Evolutionary conservation across 2,329 filamentous ascomycete genomes (phyloP), one percentile per base, ranked within the genome.

Genomic region (Trichoderma arundinaceum): DNA sequence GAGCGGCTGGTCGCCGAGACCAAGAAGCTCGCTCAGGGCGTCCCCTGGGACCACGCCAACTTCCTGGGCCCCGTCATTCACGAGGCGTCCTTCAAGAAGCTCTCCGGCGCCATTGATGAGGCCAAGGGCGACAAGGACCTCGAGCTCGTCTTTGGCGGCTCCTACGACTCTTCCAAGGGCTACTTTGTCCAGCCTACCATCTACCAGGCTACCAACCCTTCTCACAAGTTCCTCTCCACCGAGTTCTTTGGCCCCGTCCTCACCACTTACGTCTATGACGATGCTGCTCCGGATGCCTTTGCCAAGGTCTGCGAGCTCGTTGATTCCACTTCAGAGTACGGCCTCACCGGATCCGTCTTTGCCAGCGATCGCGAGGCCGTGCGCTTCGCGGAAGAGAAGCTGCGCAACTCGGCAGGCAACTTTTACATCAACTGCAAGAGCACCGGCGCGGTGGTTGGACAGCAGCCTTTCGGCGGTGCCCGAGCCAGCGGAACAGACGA

Each of bases 11-110:
- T 88, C 12, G 77, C 83, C n/a, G 90, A 94, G 78, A 89, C 88
- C 7, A 81, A 88, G 73, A 85, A 86, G 67, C 84, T 96, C 59
- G 89, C 88, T 72, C 82, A 93, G 60, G 92, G 92, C 64, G 81
- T 84, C 64, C 90, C 92, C 1, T 80, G 77, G 53, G 85, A 91
- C 52, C 89, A 91, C 74, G 81, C 84, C 72, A 92, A 93, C 82
- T 96, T 96, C 81, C 88, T 94, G 73, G 92, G 92, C 9, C 92
- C 92, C 22, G 92, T 96, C 66, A 96, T 96, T 77, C 92, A 96
- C 80, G 84, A 88, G 69, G 85, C 82, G 10, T 91, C 90, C 10
- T 96, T 96, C 84, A 87, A 92, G 77, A 94, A 94, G 78, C 85
- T 96, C 2, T 84, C 86, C 0, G 83, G 84, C 19, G 90, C 89